phyloP scores from a whole-genome alignment of 2,329 filamentous ascomycete genomes.

The Talaromyces sp. region DNA sequence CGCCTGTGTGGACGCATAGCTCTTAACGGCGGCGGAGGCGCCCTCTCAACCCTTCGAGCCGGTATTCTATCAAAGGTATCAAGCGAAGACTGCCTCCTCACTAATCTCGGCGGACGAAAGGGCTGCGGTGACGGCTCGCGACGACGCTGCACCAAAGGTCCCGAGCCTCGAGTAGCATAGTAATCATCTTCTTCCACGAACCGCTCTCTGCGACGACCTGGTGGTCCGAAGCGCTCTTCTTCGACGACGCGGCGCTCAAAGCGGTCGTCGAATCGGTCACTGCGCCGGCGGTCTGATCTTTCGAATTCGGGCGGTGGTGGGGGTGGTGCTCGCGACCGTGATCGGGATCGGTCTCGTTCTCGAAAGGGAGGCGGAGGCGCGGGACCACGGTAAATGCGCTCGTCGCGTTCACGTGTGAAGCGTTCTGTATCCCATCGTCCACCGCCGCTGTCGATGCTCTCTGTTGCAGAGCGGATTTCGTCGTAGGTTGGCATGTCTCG shows the following conservation, averaged over 20 bases:
- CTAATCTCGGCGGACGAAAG: constrained; percentile 61
- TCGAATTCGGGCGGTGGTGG: constrained; percentile 12
- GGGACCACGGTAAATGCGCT: constrained; percentile 36
- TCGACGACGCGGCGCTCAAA: constrained; percentile 42
- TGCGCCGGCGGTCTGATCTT: constrained; percentile 1
- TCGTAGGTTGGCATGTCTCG: constrained; percentile 35
- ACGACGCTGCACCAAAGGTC: constrained; percentile 53
- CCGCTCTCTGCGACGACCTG: constrained; percentile 37
- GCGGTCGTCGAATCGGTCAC: constrained; percentile 31
- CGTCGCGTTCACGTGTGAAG: constrained; percentile 43
- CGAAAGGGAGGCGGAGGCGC: constrained; percentile 22
- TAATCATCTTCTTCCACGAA: constrained; percentile 43
- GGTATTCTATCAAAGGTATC: constrained; percentile 85
- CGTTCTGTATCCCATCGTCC: constrained; percentile 41
- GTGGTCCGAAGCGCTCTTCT: constrained; percentile 44
- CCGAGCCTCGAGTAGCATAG: constrained; percentile 37
- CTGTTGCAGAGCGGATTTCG: constrained; percentile 31
- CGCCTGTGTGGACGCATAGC: constrained; percentile 19
- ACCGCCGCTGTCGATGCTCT: constrained; percentile 24
- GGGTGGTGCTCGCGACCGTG: constrained; percentile 19
- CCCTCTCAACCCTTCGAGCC: constrained; percentile 48
- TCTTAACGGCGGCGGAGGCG: constrained; percentile 25
- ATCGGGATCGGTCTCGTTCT: constrained; percentile 19
- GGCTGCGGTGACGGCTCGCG: constrained; percentile 55
- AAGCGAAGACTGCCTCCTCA: constrained; percentile 81